Percentiles rank a stretch among this genome's conserved stretches.
Evolutionary conservation across 169 alveolate genomes (phyloP).

Genomic region (Cryptosporidium bovis): DNA sequence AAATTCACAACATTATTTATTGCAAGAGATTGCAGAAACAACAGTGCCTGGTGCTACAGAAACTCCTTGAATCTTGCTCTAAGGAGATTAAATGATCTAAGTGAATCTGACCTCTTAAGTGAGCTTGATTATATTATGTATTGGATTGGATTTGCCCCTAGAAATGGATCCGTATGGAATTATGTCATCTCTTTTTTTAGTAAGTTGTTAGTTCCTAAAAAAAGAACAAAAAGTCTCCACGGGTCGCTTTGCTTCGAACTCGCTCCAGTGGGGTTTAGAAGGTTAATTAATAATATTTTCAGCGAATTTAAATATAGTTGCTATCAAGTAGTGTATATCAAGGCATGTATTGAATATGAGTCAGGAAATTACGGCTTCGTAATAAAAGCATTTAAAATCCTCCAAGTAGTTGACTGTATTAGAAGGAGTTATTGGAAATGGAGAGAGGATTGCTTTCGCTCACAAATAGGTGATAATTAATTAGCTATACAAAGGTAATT

Average conservation of each 20-base stretch:
- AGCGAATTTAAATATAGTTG: conserved; percentile 6
- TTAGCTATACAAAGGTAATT: not conserved
- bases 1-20: conserved; percentile 17
- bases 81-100: not conserved
- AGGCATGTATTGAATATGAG: conserved; percentile 53
- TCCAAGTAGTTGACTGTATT: conserved; percentile 30
- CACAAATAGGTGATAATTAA: not conserved
- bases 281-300: conserved; percentile 11
- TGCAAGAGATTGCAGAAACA: conserved; percentile 52
- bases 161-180: conserved; percentile 62
- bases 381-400: not conserved
- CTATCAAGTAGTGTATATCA: conserved; percentile 50
- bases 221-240: not conserved
- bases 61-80: conserved; percentile 12
- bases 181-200: conserved; percentile 44
- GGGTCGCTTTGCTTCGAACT: conserved; percentile 7
- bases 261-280: conserved; percentile 15
- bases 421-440: conserved; percentile 62
- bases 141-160: conserved; percentile 50
- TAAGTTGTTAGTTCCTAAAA: conserved; percentile 13
- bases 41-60: conserved; percentile 73
- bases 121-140: conserved; percentile 38
- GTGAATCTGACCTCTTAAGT: conserved; percentile 16
- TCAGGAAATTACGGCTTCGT: conserved; percentile 12
- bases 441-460: not conserved